These are phyloP conservation scores for Acmispon strigosus DNA, from an alignment of 306 rosid species.

Conservation along the genomic window DNA sequence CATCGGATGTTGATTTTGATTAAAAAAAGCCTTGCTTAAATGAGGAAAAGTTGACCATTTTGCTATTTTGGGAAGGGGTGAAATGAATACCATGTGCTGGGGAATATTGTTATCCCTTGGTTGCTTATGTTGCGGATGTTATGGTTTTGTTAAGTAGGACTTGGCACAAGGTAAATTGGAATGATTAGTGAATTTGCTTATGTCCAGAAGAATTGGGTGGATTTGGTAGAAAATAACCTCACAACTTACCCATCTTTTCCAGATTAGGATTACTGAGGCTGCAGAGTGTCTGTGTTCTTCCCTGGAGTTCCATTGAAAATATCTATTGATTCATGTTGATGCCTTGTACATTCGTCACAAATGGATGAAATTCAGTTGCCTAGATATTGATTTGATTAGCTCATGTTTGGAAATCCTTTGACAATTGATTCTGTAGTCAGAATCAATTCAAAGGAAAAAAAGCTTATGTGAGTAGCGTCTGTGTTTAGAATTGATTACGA, in stretches of 20 bases:
- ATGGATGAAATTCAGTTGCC: conserved; percentile 45
- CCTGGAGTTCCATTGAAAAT: conserved; percentile 23
- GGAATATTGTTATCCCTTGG: conserved; percentile 19
- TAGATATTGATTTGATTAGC: conserved; percentile 31
- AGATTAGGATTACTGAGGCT: conserved; percentile 22
- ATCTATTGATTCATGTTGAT: conserved; percentile 24
- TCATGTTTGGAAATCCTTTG: no score
- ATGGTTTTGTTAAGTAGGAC: conserved; percentile 21
- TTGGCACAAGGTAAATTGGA: conserved; percentile 9
- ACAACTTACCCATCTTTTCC: conserved; percentile 13
- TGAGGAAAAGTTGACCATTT: conserved; percentile 25
- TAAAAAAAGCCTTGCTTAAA: conserved; percentile 8
- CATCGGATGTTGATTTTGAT: conserved; percentile 25
- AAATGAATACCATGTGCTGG: conserved; percentile 16
- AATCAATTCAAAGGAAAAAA: no score
- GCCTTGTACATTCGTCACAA: conserved; percentile 57
- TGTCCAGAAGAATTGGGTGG: conserved; percentile 8
- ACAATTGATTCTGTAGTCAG: no score
- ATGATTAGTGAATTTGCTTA: conserved; percentile 28
- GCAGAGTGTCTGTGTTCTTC: conserved; percentile 15
- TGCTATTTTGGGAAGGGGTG: conserved; percentile 21
- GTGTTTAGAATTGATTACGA: no score
- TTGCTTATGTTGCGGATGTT: conserved; percentile 17
- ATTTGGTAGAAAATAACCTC: conserved; percentile 17
- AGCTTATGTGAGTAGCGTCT: no score